Percentiles rank a stretch among this genome's conserved stretches.
phyloP scores from a whole-genome alignment of 306 rosid genomes.

The Rosa rugosa region DNA sequence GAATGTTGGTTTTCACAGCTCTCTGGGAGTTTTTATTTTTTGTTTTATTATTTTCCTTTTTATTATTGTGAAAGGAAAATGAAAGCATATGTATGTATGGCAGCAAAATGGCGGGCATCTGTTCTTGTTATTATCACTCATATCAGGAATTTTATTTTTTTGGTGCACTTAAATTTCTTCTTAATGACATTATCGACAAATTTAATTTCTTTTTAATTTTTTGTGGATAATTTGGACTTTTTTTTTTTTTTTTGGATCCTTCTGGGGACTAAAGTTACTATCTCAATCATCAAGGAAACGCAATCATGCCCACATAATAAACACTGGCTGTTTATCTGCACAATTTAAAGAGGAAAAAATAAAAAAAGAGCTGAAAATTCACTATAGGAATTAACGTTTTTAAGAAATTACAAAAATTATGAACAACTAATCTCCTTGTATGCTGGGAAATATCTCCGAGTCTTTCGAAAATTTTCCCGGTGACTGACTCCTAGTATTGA shows the following conservation, averaged over 20 bases:
- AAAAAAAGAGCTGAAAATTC: not conserved
- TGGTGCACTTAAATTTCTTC: not conserved
- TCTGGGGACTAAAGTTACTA: not conserved
- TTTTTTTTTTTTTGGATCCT: not conserved
- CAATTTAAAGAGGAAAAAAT: not conserved
- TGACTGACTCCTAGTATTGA: not conserved
- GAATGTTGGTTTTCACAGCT: not conserved
- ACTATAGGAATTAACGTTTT: not conserved
- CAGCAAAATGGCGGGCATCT: conserved; percentile 25
- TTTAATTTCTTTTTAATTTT: not conserved
- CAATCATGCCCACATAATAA: conserved; percentile 1
- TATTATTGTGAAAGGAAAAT: conserved; percentile 24
- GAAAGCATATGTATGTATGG: conserved; percentile 18
- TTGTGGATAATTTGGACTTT: conserved; percentile 5
- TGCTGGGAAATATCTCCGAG: not conserved
- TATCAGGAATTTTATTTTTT: not conserved
- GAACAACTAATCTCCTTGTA: not conserved
- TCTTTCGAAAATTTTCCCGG: not conserved
- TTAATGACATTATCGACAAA: not conserved
- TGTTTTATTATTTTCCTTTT: no score
- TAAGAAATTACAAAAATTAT: not conserved
- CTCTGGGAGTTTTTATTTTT: not conserved
- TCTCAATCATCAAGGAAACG: not conserved
- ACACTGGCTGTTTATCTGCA: not conserved
- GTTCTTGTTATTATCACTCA: not conserved